Conservation (phyloP, 2,329 filamentous ascomycete genomes). For the Phialophora chinensis region DNA sequence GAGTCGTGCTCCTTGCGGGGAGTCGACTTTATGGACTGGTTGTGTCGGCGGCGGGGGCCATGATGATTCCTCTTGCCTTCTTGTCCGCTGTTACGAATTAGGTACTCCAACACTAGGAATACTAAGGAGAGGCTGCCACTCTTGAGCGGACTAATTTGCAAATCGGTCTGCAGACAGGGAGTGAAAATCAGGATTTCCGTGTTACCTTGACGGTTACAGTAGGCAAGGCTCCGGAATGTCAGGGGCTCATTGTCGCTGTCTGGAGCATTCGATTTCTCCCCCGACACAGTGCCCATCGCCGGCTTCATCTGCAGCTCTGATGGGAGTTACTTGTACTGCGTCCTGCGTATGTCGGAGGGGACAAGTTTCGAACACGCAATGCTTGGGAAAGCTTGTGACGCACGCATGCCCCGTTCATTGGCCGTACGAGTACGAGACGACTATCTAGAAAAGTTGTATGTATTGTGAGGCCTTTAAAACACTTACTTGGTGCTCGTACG, state of each 20-base stretch:
- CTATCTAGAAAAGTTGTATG: neutral
- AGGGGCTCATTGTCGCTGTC: neutral
- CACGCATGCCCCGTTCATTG: neutral
- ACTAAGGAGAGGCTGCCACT: no score
- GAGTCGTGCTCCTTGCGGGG: conserved; percentile 4
- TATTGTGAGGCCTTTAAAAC: neutral
- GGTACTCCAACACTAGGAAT: neutral
- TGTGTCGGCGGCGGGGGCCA: neutral
- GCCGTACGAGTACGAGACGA: no score
- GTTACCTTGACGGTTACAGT: neutral
- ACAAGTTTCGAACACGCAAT: neutral
- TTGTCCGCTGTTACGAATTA: no score
- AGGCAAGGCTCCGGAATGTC: neutral
- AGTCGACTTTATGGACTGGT: conserved; percentile 4
- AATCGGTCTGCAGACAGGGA: neutral
- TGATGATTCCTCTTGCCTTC: neutral
- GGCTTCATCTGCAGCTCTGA: neutral
- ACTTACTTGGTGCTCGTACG: neutral
- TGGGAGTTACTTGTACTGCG: neutral
- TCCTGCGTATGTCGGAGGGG: neutral
- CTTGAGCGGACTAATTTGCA: neutral
- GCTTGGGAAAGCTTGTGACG: neutral
- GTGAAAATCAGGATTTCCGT: neutral
- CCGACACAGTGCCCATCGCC: neutral
- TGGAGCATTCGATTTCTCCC: neutral